These are phyloP conservation scores for Odontarrhena argentea DNA, from an alignment of 345 rosid genomes.

Conservation along the genomic window DNA sequence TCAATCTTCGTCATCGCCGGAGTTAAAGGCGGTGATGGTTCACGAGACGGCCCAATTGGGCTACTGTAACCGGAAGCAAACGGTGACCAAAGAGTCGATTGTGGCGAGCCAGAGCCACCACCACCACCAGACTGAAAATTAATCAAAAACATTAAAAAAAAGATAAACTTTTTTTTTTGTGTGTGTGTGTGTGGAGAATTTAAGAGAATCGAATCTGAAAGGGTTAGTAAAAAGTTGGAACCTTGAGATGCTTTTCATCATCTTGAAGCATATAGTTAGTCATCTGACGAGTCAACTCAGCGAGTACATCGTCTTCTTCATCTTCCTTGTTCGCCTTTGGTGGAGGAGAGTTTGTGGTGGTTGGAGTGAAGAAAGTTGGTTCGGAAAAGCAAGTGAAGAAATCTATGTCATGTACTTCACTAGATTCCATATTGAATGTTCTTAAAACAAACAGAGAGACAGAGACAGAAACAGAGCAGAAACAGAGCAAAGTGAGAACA, in stretches of 20 bases:
- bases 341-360: slow-evolving; percentile 32
- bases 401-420: slow-evolving; percentile 33
- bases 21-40: slow-evolving; percentile 45
- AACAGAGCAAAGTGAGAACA: slow-evolving; percentile 14
- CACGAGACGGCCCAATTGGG: slow-evolving; percentile 44
- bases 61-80: slow-evolving; percentile 43
- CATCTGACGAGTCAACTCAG: slow-evolving; percentile 84
- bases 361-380: slow-evolving; percentile 38
- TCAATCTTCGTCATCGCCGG: slow-evolving; percentile 39
- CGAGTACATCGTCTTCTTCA: slow-evolving; percentile 58
- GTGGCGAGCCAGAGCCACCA: slow-evolving; percentile 45
- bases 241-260: slow-evolving; percentile 43
- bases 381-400: slow-evolving; percentile 27
- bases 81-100: slow-evolving; percentile 51
- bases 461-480: slow-evolving; percentile 4
- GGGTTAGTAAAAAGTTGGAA: neutral
- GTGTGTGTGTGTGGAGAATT: neutral
- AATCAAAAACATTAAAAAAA: neutral
- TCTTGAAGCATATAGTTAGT: slow-evolving; percentile 59
- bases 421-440: slow-evolving; percentile 41
- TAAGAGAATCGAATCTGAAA: slow-evolving; percentile 28
- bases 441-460: slow-evolving; percentile 3
- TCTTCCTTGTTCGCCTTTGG: slow-evolving; percentile 46
- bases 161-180: neutral
- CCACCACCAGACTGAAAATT: slow-evolving; percentile 40